Evolutionary conservation across 352 stramenopile genomes (phyloP).

Genomic region (Phytopythium kandeliae): DNA sequence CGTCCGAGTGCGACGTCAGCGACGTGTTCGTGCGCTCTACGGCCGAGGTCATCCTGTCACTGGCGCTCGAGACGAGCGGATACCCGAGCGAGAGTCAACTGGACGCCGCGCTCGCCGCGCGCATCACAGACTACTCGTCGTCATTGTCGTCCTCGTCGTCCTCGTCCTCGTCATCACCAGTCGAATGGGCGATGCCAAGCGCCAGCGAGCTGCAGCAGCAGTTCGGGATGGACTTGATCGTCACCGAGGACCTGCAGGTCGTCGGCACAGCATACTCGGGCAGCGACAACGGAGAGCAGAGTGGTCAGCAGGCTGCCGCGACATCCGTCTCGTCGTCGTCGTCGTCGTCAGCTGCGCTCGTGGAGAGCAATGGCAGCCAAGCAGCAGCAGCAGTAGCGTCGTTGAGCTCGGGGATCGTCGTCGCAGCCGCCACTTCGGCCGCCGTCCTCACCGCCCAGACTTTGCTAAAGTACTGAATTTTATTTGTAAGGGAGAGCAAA

Average conservation of each 20-base stretch:
- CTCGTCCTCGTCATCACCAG: slow-evolving; percentile 7
- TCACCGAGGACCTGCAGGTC: slow-evolving; percentile 24
- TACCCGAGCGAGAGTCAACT: slow-evolving; percentile 19
- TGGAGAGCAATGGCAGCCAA: neutral
- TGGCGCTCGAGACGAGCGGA: slow-evolving; percentile 9
- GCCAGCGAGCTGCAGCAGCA: slow-evolving; percentile 17
- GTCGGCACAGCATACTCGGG: slow-evolving; percentile 23
- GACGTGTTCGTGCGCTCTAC: slow-evolving; percentile 26
- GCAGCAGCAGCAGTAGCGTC: no score
- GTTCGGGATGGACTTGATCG: slow-evolving; percentile 14
- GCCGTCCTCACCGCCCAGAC: no score
- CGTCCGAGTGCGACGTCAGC: slow-evolving; percentile 22
- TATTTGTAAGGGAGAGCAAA: no score
- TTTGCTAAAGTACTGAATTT: no score
- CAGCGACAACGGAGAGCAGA: slow-evolving; percentile 1
- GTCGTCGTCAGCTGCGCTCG: no score
- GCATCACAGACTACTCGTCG: slow-evolving; percentile 18
- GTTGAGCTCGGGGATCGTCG: no score
- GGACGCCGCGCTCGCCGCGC: slow-evolving; percentile 16
- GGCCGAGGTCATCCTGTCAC: slow-evolving; percentile 21
- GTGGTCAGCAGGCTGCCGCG: no score
- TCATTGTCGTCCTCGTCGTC: slow-evolving; percentile 9
- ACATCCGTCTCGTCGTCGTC: neutral
- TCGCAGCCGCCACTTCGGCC: no score
- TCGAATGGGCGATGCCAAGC: slow-evolving; percentile 21